These are phyloP conservation scores for Earliella scabrosa DNA, from an alignment of 1,284 basidiomycete genomes.

Conservation along the genomic window DNA sequence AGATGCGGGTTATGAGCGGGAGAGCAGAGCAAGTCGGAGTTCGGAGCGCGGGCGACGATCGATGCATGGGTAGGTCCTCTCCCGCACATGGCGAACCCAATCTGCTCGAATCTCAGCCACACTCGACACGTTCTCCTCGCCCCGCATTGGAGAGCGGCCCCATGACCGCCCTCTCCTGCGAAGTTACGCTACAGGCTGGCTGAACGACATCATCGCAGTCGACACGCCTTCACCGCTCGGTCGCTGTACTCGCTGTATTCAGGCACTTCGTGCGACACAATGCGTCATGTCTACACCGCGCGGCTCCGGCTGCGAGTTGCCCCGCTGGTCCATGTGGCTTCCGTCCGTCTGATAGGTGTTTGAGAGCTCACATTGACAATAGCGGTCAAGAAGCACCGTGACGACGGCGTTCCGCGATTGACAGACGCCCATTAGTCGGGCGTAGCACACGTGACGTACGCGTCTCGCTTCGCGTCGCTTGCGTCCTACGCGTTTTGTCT, in stretches of 20 bases:
- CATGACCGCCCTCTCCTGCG: too few relatives aligned
- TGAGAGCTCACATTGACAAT: neutral
- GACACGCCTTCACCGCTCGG: neutral
- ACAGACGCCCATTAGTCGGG: too few relatives aligned
- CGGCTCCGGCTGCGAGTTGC: too few relatives aligned
- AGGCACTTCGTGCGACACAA: neutral
- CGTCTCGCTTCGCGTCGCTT: neutral
- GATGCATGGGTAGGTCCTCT: neutral
- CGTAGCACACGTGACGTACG: constrained; percentile 5
- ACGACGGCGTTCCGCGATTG: too few relatives aligned
- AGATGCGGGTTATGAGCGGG: neutral
- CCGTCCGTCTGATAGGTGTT: too few relatives aligned
- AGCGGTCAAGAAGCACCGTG: too few relatives aligned
- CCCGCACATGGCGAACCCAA: neutral
- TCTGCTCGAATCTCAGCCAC: constrained; percentile 13
- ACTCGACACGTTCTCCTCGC: too few relatives aligned
- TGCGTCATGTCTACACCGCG: too few relatives aligned
- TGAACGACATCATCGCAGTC: neutral
- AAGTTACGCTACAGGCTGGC: too few relatives aligned
- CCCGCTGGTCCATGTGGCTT: too few relatives aligned
- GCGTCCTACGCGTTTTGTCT: neutral
- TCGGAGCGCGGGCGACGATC: constrained; percentile 3
- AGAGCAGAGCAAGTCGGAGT: neutral
- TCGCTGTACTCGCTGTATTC: neutral
- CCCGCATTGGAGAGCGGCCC: too few relatives aligned